A percentile compares a stretch with the other conserved stretches of the same genome.
These are phyloP conservation scores for Heliosperma pusillum DNA, from an alignment of 148 eudicot species.

Conservation along the genomic window DNA sequence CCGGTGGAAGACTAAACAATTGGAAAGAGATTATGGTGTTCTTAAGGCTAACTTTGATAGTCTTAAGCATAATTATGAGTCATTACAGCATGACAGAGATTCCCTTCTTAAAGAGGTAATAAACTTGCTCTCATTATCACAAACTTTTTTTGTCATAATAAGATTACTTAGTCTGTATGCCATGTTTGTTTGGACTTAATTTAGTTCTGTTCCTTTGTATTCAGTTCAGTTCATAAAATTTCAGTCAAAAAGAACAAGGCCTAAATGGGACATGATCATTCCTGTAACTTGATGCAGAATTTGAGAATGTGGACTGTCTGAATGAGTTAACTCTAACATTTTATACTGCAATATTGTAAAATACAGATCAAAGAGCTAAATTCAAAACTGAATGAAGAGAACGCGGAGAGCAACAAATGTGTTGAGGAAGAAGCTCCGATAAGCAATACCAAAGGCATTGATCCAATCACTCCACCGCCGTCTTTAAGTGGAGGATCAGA, in stretches of 20 bases:
- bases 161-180: too few species aligned
- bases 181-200: too few species aligned
- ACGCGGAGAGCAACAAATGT: slow-evolving; percentile 31
- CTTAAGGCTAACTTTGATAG: slow-evolving; percentile 69
- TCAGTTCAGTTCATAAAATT: background rate
- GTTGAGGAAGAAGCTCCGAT: slow-evolving; percentile 44
- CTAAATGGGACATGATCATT: too few species aligned
- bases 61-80: slow-evolving; percentile 62
- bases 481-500: slow-evolving; percentile 30
- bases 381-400: slow-evolving; percentile 58
- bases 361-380: slow-evolving; percentile 67
- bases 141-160: too few species aligned
- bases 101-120: slow-evolving; percentile 68
- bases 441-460: slow-evolving; percentile 8
- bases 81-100: slow-evolving; percentile 61
- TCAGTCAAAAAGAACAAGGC: background rate
- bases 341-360: background rate
- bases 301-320: too few species aligned
- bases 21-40: slow-evolving; percentile 76
- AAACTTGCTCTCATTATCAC: background rate
- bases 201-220: background rate
- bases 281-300: too few species aligned
- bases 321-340: background rate
- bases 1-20: slow-evolving; percentile 85
- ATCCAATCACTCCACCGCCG: slow-evolving; percentile 21